Evolutionary conservation across 768 basidiomycete species (phyloP), one percentile per base, ranked within the genome.

Genomic region (Glaciozyma antarctica): DNA sequence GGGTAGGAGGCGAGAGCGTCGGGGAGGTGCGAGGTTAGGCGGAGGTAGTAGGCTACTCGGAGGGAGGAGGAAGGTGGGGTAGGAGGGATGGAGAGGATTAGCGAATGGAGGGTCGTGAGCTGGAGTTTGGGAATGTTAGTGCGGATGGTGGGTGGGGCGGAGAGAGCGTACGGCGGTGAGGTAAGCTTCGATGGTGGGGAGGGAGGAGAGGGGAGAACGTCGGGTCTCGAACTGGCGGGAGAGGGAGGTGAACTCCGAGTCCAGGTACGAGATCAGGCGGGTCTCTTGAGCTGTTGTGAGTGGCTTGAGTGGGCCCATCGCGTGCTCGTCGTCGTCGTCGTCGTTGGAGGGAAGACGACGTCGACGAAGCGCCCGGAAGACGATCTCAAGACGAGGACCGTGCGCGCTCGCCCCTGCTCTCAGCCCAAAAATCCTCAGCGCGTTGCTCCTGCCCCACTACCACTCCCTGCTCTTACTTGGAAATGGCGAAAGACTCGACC

Each of bases 221-320:
- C 70, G 66, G 1, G 45, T 32, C 21, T 63, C 55, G 60, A 63
- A 59, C 5, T 12, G 9, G 34, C 64, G 60, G 0, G 32, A 24
- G 26, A 71, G 64, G 1, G 6, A 1, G 19, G 54, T 41, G 9
- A 71, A 62, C 5, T 60, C 44, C 6, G 52, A 15, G 64, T 71
- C 70, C 48, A 71, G 70, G 49, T 71, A 43, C 12, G 44, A 26
- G 54, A 71, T 61, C 16, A 71, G 41, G 2, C 66, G 64, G 1
- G 38, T 22, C 45, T 71, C 70, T 49, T 38, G 28, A 22, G 56
- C 56, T 8, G 28, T 22, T 21, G 26, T 17, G 44, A 21, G 24
- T 45, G 13, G n/a, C 34, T 24, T 16, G 7, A 28, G 24, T 10
- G 24, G 24, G 5, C 3, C 6, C 51, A 15, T 19, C 32, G n/a